Base-by-base conservation (phyloP, 192 early-diverging fungal species). In the Borealophlyctis nickersoniae region DNA sequence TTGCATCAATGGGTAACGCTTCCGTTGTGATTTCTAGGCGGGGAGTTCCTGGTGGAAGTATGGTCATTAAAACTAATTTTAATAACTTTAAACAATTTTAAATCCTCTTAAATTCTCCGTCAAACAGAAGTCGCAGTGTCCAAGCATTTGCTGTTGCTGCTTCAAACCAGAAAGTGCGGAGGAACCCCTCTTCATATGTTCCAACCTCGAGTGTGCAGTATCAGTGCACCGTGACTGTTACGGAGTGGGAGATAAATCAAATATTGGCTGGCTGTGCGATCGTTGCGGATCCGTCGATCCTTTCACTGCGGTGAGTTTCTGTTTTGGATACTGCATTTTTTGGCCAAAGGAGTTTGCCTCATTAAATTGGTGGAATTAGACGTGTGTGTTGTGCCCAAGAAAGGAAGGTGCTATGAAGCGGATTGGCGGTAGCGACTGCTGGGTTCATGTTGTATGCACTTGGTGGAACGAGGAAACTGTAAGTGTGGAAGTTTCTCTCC, bases 371-470 rank as follows among this genome's bases (percentile, higher is more conserved):
- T n/a, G n/a, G n/a, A n/a, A n/a, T 24, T 24, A 52, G 49, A 26
- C 48, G 29, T 65, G 63, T 27, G 63, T 32, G 16, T 32, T 65
- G 14, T 65, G 63, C 35, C 63, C 63, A n/a, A 33, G 3, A 0
- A 36, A 23, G 28, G 63, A 65, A 11, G 63, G 63, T 28, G 23
- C 29, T 5, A 22, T 65, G 52, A 27, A 55, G 35, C 63, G 31
- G 34, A 36, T 65, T 5, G 32, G 28, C 23, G 52, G 45, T 34
- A 35, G 52, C 26, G 53, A 35, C 22, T 13, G 30, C n/a, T 65
- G 63, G 63, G 31, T 65, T 7, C 63, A 65, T 36, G 35, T 34
- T 0, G 2, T 65, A 24, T 65, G 63, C 35, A 36, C 22, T 33
- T 26, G 16, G 53, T 65, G 63, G 63, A 65, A 30, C n/a, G 5